phyloP scores from a whole-genome alignment of 2,329 filamentous ascomycete genomes.

The Fusarium avenaceum region DNA sequence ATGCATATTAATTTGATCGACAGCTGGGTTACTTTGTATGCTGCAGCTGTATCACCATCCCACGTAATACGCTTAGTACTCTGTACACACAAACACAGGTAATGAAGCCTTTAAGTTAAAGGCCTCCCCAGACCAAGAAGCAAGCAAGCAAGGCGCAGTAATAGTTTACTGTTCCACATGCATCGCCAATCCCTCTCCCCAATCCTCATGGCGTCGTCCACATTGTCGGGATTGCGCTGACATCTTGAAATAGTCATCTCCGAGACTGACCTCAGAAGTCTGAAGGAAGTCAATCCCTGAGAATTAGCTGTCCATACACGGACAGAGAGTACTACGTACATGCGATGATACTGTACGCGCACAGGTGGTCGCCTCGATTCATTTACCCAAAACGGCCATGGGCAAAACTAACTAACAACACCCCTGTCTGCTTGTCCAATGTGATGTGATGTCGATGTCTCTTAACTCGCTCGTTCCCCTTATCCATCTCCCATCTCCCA shows the following conservation, averaged over 20 bases:
- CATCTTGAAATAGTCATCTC: constrained; percentile 17
- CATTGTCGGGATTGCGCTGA: constrained; percentile 12
- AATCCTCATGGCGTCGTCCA: neutral
- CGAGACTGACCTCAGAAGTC: neutral
- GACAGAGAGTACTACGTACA: no score
- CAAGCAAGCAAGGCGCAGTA: constrained; percentile 1
- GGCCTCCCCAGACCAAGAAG: constrained; percentile 2
- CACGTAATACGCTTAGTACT: constrained; percentile 9
- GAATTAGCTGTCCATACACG: neutral
- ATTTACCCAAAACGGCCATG: constrained; percentile 9
- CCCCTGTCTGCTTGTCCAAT: neutral
- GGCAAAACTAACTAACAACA: neutral
- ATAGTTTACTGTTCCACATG: neutral
- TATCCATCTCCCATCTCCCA: constrained; percentile 12
- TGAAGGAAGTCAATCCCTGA: constrained; percentile 1
- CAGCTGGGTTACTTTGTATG: constrained; percentile 4
- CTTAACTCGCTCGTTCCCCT: neutral
- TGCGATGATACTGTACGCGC: no score
- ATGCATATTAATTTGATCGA: constrained; percentile 20
- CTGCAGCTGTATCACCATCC: constrained; percentile 6
- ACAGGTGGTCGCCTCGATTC: neutral
- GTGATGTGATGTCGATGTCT: constrained; percentile 1
- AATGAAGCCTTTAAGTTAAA: neutral
- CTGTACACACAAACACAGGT: no score
- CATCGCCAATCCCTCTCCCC: neutral